Evolutionary conservation across 129 eudicot genomes (phyloP), one percentile per base, ranked within the genome.

Genomic region (Heracleum sosnowskyi): DNA sequence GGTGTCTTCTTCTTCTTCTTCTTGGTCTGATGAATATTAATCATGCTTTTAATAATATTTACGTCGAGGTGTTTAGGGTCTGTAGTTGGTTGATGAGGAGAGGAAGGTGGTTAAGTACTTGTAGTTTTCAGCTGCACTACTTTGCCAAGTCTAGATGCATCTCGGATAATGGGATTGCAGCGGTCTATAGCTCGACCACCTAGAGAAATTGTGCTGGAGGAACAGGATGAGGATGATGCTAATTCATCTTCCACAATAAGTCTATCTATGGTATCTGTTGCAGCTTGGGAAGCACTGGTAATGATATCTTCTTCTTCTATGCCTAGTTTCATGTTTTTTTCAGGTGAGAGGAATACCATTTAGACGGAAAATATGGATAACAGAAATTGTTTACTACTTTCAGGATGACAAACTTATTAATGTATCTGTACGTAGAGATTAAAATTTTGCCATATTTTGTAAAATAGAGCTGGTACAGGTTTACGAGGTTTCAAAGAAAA

Each of bases 131-230:
- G 36, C 37, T 26, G 36, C 70, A 63, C 70, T 63, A 63, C 70
- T 37, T 64, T 86, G 17, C 78, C 76, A 42, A 80, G 44, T 78
- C 96, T 85, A 53, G 79, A 82, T 26, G 89, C 84, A 77, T 92
- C 97, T 22, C 87, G 82, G 47, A 96, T 92, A 39, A 96, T 90
- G 79, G 97, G 99, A 79, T 96, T 96, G 85, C 87, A 81, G 5
- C 99, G 94, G 90, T 96, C 99, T 57, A 96, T 88, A 64, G 97
- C 93, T 45, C 79, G 75, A 33, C 82, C 75, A 76, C 85, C 42
- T 31, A 69, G 80, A 34, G 51, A 86, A 40, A 29, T 17, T 62
- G 77, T 15, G 73, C 84, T 20, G 49, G 76, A 36, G 49, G 91
- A 29, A 76, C 82, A 51, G 34, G 86, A 36, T 24, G 47, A 22